Conservation (phyloP, 2,329 filamentous ascomycete genomes). For the Dryadomyces sulphureus region DNA sequence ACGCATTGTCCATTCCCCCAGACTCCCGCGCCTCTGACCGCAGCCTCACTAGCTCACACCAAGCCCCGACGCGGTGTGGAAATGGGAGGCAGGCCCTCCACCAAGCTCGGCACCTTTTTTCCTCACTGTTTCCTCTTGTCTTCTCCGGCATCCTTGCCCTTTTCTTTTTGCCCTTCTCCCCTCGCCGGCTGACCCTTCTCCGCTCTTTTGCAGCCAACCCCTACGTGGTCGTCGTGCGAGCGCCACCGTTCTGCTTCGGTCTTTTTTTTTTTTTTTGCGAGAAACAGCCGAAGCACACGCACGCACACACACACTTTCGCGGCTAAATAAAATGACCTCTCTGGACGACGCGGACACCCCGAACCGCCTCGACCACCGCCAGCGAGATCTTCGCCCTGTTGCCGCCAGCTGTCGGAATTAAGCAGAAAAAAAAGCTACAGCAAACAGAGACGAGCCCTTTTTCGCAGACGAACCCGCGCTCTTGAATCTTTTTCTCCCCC, state of each 20-base stretch:
- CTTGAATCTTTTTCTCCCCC: background rate
- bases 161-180: background rate
- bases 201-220: background rate
- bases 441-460: background rate
- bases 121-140: background rate
- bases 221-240: background rate
- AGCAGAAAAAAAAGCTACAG: background rate
- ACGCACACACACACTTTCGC: background rate
- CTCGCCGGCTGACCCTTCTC: too few relatives aligned
- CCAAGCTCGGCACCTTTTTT: background rate
- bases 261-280: background rate
- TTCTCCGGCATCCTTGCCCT: background rate
- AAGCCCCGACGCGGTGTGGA: background rate
- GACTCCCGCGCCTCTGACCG: background rate
- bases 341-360: background rate
- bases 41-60: background rate
- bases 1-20: background rate
- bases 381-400: background rate
- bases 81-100: slow-evolving; percentile 1
- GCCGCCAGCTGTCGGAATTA: background rate
- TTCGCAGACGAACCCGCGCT: background rate
- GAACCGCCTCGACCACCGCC: background rate
- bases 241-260: background rate
- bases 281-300: background rate
- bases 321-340: background rate